Base-by-base conservation (phyloP, 1,284 basidiomycete species). In the Cryptococcus sp. region DNA sequence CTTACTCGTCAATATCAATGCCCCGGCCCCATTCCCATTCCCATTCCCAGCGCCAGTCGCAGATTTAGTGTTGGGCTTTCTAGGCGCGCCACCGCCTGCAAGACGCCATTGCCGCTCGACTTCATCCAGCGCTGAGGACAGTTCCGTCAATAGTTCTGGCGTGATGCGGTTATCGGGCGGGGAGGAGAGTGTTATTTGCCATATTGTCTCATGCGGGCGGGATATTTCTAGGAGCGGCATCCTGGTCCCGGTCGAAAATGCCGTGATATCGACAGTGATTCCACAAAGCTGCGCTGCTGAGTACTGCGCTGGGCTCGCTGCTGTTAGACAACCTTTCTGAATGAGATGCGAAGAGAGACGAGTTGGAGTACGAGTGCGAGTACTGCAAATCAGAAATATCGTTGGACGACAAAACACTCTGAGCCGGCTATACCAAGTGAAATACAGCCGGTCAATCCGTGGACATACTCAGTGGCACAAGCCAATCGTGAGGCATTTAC, bases 81-180 rank as follows among this genome's bases (percentile, higher is more conserved):
- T 58, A 50, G 80, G 69, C 80, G 75, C 52, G 1, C 59, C 70
- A n/a, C 76, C 71, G 41, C 84, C 81, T 79, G 82, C 82, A 39
- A 80, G 78, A 44, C 87, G 81, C 93, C 93, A 97, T 65, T 89
- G 83, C 22, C 80, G 78, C 76, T 95, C 91, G 10, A 95, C 88
- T 15, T 80, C 75, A 67, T 91, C 87, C 40, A 96, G 81, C 3
- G 90, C 88, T 5, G 51, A 57, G 20, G 52, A 17, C 39, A 79
- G 66, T 56, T 77, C 70, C 20, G 49, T 52, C 15, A 79, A 64
- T 41, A 80, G 69, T 25, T 57, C 62, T 3, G 75, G 69, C 3
- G 73, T 72, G 53, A 80, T 69, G 5, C 78, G 69, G 56, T 80
- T 78, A 63, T 80, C 79, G 1, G 78, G 78, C 13, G 76, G 72